Evolutionary conservation across 1,284 basidiomycete species (phyloP).

Genomic region (Cutaneotrichosporon spelunceum): DNA sequence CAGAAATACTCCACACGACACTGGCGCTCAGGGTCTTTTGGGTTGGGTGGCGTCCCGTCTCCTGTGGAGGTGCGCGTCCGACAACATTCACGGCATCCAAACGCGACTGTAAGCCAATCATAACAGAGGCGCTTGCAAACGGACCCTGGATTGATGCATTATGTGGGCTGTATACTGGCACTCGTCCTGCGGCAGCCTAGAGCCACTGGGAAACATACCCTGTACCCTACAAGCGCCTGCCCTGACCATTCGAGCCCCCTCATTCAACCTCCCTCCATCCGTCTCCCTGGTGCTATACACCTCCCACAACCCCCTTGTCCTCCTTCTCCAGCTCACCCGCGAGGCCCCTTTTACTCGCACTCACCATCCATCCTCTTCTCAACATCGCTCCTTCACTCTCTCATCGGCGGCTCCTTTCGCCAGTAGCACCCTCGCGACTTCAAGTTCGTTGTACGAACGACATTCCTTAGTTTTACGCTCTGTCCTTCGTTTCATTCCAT

Average conservation of each 20-base stretch:
- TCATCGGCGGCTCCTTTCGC: not conserved
- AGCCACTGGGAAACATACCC: not conserved
- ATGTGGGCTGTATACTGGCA: too few relatives aligned
- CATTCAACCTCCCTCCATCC: too few relatives aligned
- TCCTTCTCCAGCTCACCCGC: too few relatives aligned
- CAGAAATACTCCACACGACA: not conserved
- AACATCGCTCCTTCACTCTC: not conserved
- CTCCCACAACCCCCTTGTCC: too few relatives aligned
- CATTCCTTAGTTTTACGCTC: constrained; percentile 9
- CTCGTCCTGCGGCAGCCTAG: not conserved
- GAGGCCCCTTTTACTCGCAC: too few relatives aligned
- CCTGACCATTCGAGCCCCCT: too few relatives aligned
- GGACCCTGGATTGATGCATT: too few relatives aligned
- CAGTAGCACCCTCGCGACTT: not conserved
- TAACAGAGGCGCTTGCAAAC: too few relatives aligned
- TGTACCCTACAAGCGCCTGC: too few relatives aligned
- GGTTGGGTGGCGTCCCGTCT: not conserved
- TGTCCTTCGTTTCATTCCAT: constrained; percentile 1
- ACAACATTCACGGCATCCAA: not conserved
- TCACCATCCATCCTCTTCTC: not conserved
- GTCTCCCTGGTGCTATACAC: too few relatives aligned
- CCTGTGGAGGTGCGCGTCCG: not conserved
- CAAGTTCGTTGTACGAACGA: constrained; percentile 14
- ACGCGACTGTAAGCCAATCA: not conserved
- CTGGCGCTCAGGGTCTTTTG: not conserved